Evolutionary conservation across 352 stramenopile species (phyloP).

Genomic region (Aphanomyces stellatus): DNA sequence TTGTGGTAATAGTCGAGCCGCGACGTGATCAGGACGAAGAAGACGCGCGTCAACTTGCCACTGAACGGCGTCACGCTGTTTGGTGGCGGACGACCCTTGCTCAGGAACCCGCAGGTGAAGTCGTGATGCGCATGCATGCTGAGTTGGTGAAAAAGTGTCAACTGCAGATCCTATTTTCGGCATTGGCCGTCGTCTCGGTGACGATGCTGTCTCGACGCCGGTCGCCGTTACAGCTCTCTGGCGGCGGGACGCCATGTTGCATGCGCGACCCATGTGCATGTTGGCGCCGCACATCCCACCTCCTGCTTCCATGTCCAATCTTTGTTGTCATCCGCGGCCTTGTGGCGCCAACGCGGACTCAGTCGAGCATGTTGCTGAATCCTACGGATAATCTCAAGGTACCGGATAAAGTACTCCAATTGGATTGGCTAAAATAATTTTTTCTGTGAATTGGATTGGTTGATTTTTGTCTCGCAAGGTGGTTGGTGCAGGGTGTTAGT

Average conservation of each 20-base stretch:
- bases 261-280: background rate
- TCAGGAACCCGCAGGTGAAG: background rate
- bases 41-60: conserved; percentile 47
- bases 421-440: conserved; percentile 18
- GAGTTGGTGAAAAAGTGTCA: too few species aligned
- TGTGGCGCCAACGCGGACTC: background rate
- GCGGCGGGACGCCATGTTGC: background rate
- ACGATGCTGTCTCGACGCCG: too few species aligned
- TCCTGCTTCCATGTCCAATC: background rate
- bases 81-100: background rate
- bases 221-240: background rate
- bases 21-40: conserved; percentile 66
- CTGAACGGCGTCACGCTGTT: background rate
- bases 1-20: conserved; percentile 60
- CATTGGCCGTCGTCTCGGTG: too few species aligned
- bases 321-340: background rate
- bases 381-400: conserved; percentile 9
- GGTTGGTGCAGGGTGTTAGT: conserved; percentile 11
- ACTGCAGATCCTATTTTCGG: too few species aligned
- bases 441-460: conserved; percentile 5
- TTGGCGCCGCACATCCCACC: background rate
- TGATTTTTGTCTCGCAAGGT: background rate
- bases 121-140: conserved; percentile 1
- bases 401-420: too few species aligned
- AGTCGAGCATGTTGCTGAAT: background rate